Conservation (phyloP, 495 filamentous ascomycete species). For the Sphaerosporella brunnea region DNA sequence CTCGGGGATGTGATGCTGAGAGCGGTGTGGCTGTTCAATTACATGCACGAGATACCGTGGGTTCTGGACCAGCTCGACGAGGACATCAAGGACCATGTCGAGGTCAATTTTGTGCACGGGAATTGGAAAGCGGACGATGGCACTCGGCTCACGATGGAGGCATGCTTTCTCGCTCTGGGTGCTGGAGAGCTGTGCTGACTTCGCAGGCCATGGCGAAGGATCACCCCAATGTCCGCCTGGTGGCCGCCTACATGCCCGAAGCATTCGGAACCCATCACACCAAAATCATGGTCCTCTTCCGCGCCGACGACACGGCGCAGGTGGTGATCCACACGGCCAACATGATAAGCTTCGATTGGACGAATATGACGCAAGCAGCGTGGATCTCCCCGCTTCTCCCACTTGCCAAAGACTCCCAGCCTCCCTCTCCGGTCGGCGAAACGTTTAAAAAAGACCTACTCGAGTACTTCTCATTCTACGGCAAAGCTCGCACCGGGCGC, state of each 20-base stretch:
- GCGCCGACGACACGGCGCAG: slow-evolving; percentile 60
- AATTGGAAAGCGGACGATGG: slow-evolving; percentile 65
- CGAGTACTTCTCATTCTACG: slow-evolving; percentile 54
- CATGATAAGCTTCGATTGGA: slow-evolving; percentile 73
- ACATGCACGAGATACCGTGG: slow-evolving; percentile 65
- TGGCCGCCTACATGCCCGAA: slow-evolving; percentile 67
- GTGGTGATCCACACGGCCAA: slow-evolving; percentile 80
- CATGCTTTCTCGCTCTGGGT: too few relatives aligned
- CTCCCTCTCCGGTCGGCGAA: slow-evolving; percentile 39
- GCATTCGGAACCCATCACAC: slow-evolving; percentile 76
- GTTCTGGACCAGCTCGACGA: slow-evolving; percentile 48
- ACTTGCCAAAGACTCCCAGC: slow-evolving; percentile 7
- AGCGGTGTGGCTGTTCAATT: slow-evolving; percentile 87
- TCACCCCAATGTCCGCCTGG: slow-evolving; percentile 51
- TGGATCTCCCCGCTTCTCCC: slow-evolving; percentile 68
- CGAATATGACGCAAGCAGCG: slow-evolving; percentile 67
- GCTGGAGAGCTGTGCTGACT: not conserved
- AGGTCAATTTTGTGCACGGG: slow-evolving; percentile 67
- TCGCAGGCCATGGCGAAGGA: slow-evolving; percentile 36
- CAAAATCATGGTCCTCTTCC: slow-evolving; percentile 71
- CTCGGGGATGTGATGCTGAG: slow-evolving; percentile 59
- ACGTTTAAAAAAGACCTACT: slow-evolving; percentile 64
- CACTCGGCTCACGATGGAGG: slow-evolving; percentile 42
- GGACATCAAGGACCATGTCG: slow-evolving; percentile 45
- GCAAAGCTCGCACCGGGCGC: slow-evolving; percentile 33